Evolutionary conservation across 2,329 filamentous ascomycete species (phyloP).

Genomic region (Ascochyta fabae): DNA sequence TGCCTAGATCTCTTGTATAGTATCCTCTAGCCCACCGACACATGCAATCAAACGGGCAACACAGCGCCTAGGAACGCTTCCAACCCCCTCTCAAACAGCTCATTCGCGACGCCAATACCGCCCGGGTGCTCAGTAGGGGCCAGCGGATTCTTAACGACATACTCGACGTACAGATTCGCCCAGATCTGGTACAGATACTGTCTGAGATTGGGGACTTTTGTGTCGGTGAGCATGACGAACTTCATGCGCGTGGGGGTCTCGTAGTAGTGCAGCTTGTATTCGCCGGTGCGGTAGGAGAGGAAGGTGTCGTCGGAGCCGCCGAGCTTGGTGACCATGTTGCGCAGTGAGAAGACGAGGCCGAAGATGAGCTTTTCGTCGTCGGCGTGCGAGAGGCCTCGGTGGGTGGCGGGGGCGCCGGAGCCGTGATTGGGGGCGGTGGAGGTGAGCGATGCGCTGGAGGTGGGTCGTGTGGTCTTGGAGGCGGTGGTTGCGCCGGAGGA

Average conservation of each 20-base stretch:
- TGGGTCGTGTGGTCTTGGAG: constrained; percentile 56
- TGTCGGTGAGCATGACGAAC: constrained; percentile 96
- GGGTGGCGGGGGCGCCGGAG: constrained; percentile 39
- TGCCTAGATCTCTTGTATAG: too few relatives aligned
- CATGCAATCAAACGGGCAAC: constrained; percentile 36
- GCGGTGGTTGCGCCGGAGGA: constrained; percentile 29
- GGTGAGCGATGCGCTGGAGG: constrained; percentile 55
- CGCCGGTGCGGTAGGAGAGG: constrained; percentile 87
- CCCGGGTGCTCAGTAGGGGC: constrained; percentile 67
- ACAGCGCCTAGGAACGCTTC: constrained; percentile 74
- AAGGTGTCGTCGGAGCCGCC: constrained; percentile 92
- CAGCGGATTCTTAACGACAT: constrained; percentile 72
- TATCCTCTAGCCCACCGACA: too few relatives aligned
- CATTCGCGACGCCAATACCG: constrained; percentile 68
- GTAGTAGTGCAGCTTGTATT: constrained; percentile 99
- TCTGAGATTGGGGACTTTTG: constrained; percentile 84
- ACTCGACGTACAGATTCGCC: constrained; percentile 97
- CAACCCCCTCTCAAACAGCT: constrained; percentile 69
- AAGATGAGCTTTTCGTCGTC: constrained; percentile 98
- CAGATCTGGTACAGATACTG: constrained; percentile 98
- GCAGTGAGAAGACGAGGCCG: constrained; percentile 92
- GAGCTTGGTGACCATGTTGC: constrained; percentile 96
- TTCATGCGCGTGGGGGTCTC: constrained; percentile 96
- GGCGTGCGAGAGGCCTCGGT: constrained; percentile 58
- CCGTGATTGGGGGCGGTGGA: constrained; percentile 22